These are phyloP conservation scores for Sporisorium reilianum DNA, from an alignment of 1,284 basidiomycete species.

Conservation along the genomic window DNA sequence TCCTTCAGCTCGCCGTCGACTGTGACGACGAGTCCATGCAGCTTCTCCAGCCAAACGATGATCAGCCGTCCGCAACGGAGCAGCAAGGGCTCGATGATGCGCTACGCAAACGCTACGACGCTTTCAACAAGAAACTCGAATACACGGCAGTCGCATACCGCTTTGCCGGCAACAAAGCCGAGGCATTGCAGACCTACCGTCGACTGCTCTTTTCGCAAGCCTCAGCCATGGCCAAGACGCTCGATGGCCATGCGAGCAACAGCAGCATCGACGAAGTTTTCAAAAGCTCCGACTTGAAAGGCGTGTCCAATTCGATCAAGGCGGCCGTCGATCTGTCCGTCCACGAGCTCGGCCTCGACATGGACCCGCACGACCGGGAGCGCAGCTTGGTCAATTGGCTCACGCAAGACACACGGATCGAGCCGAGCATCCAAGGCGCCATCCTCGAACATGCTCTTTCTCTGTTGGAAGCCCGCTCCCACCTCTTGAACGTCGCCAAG, in stretches of 20 bases:
- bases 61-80: neutral
- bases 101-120: conserved; percentile 15
- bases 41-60: neutral
- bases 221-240: neutral
- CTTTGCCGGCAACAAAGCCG: conserved; percentile 27
- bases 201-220: conserved; percentile 16
- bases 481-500: conserved; percentile 37
- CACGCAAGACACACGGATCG: neutral
- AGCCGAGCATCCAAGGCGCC: conserved; percentile 23
- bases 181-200: conserved; percentile 28
- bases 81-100: conserved; percentile 15
- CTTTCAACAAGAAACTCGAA: conserved; percentile 41
- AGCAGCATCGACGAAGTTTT: conserved; percentile 30
- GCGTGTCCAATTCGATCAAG: conserved; percentile 16
- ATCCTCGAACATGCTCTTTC: conserved; percentile 45
- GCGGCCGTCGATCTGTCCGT: conserved; percentile 48
- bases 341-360: conserved; percentile 37
- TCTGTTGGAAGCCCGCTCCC: conserved; percentile 40
- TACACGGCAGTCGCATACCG: conserved; percentile 48
- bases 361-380: conserved; percentile 18
- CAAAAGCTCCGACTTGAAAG: conserved; percentile 16
- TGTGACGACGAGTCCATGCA: conserved; percentile 34
- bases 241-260: conserved; percentile 8
- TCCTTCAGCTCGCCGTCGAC: conserved; percentile 59
- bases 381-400: conserved; percentile 34